Evolutionary conservation across 768 basidiomycete genomes (phyloP).

Genomic region (Scleroderma bovista): DNA sequence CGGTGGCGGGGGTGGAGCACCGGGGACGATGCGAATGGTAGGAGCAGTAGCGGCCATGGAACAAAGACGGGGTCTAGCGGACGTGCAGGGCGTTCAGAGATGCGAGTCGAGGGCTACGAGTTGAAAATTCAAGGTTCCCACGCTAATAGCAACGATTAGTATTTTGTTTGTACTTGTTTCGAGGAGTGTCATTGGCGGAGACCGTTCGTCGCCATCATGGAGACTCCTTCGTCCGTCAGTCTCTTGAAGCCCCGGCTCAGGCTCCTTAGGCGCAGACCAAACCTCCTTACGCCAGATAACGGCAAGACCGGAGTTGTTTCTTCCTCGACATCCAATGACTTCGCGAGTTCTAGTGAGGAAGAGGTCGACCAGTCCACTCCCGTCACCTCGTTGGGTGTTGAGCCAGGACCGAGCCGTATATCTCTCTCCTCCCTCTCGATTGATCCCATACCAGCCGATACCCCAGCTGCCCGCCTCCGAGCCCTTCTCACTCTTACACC

Average conservation of each 20-base stretch:
- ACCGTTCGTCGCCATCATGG: constrained; percentile 16
- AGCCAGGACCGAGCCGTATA: constrained; percentile 1
- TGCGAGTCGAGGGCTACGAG: too few species aligned
- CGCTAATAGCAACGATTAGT: too few species aligned
- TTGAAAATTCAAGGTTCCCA: too few species aligned
- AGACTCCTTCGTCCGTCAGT: constrained; percentile 8
- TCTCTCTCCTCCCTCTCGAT: constrained; percentile 5
- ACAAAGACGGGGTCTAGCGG: too few species aligned
- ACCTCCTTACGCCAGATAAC: constrained; percentile 7
- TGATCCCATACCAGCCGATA: constrained; percentile 28
- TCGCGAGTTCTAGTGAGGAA: constrained; percentile 14
- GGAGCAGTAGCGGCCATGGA: constrained; percentile 31
- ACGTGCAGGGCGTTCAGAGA: too few species aligned
- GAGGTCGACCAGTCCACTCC: constrained; percentile 29
- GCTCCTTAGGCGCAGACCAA: constrained; percentile 15
- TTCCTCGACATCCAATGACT: constrained; percentile 10
- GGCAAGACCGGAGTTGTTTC: constrained; percentile 18
- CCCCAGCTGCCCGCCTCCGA: constrained; percentile 58
- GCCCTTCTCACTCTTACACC: constrained; percentile 53
- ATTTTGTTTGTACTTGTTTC: too few species aligned
- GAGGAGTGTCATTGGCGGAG: too few species aligned
- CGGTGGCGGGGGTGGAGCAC: constrained; percentile 62
- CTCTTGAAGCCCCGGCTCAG: constrained; percentile 18
- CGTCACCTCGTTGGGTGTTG: constrained; percentile 14
- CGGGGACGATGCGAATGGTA: constrained; percentile 60